Conservation (phyloP, 192 early-diverging fungal genomes). For the Podochytrium sp. region DNA sequence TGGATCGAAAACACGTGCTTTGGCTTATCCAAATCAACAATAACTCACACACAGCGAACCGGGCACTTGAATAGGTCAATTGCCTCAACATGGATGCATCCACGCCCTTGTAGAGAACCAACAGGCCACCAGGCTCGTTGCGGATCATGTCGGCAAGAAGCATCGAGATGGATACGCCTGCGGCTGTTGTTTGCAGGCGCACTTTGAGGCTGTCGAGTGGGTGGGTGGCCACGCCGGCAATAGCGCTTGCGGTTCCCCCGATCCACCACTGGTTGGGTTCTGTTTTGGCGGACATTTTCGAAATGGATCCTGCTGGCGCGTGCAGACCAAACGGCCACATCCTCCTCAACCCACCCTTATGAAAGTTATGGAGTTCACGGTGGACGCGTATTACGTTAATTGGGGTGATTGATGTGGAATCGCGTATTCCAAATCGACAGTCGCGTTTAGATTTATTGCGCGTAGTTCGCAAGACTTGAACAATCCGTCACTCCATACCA, state of each 20-base stretch:
- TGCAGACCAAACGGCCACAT: no score
- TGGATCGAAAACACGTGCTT: neutral
- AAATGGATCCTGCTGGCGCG: no score
- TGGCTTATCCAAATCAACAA: neutral
- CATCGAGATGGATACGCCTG: neutral
- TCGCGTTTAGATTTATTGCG: no score
- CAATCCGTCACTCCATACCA: no score
- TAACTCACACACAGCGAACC: constrained; percentile 47
- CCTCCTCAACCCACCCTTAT: no score
- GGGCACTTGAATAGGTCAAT: constrained; percentile 46
- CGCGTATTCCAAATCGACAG: no score
- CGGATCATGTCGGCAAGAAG: neutral
- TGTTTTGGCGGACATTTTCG: no score
- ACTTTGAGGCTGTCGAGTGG: constrained; percentile 16
- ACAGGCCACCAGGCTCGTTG: constrained; percentile 28
- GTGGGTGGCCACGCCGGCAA: neutral
- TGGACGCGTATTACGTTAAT: no score
- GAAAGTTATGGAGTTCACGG: no score
- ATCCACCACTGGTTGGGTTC: constrained; percentile 15
- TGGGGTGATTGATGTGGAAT: no score
- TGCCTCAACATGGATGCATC: constrained; percentile 43
- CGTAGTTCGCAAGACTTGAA: no score
- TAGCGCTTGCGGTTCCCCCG: neutral
- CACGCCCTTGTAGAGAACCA: constrained; percentile 40
- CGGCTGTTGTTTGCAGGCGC: neutral